Base-by-base conservation (phyloP, 73 alveolate genomes). In the Urostyla sp. region DNA sequence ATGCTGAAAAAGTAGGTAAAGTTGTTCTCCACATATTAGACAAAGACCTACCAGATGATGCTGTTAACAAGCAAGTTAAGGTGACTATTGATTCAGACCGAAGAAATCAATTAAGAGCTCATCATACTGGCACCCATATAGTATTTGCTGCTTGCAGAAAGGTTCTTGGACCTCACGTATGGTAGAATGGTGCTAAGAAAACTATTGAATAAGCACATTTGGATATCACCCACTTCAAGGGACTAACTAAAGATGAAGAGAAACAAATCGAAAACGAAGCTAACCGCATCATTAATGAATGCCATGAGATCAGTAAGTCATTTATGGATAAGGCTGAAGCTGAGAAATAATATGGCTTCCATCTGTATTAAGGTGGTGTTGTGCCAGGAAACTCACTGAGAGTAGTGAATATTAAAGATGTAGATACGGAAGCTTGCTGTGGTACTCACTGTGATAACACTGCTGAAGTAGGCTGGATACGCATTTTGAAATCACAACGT, bases 361-460 rank as follows among this genome's bases (percentile, higher is more conserved):
- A 92, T 60, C 92, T 97, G 40, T 97, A 97, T 72, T 92, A 97
- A 80, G 99, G 99, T 54, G 99, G 99, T 76, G 94, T 97, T 80
- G 99, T 97, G 23, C 99, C 99, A 16, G 99, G 99, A 32, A 96
- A 97, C 83, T 94, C 92, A 43, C 89, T 97, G 45, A 86, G 99
- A 85, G 98, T 97, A 11, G 99, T 97, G 16, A 94, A 97, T 79
- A 97, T 97, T 54, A 95, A 94, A 51, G 98, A 95, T 44, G 93
- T 91, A 23, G 99, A 97, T 86, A 94, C 97, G 81, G 99, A 97
- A 87, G 99, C 99, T 10, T 97, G 99, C 76, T 97, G 99, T 82
- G 99, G 99, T 54, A 97, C 99, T 60, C 99, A 97, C 85, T 95
- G 98, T 55, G 99, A 97, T 75, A 92, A 92, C 90, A 97, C 99